These are phyloP conservation scores for Mentha longifolia DNA, from an alignment of 257 asterid genomes.

Conservation along the genomic window DNA sequence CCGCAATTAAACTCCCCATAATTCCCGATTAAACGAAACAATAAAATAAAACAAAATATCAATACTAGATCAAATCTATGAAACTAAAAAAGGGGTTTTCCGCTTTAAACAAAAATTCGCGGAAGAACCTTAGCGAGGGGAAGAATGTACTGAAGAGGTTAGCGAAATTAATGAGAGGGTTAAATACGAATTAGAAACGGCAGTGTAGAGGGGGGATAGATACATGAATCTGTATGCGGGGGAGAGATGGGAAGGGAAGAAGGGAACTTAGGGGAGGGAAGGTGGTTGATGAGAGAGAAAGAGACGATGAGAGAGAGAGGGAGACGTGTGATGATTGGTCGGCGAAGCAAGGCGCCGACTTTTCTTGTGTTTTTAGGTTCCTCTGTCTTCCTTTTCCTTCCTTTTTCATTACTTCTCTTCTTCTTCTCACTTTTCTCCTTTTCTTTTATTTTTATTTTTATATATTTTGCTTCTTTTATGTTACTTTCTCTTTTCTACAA, in stretches of 20 bases:
- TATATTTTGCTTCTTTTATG: too few species aligned
- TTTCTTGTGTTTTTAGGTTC: slow-evolving; percentile 28
- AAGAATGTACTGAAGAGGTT: neutral
- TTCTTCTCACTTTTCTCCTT: neutral
- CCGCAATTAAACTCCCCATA: slow-evolving; percentile 46
- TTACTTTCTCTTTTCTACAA: too few species aligned
- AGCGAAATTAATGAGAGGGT: neutral
- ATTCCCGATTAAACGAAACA: neutral
- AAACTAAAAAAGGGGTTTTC: slow-evolving; percentile 32
- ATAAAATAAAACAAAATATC: slow-evolving; percentile 1
- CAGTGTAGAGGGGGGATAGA: neutral
- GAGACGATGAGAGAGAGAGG: neutral
- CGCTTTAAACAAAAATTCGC: slow-evolving; percentile 42
- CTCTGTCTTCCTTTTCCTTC: slow-evolving; percentile 24
- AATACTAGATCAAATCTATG: slow-evolving; percentile 11
- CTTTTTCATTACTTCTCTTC: neutral
- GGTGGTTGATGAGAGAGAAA: neutral
- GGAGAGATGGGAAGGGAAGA: slow-evolving; percentile 23
- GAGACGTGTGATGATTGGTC: slow-evolving; percentile 36
- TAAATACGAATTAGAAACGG: too few species aligned
- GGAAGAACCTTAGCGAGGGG: slow-evolving; percentile 34
- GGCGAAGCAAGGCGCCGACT: slow-evolving; percentile 46
- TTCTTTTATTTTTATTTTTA: neutral
- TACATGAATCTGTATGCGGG: slow-evolving; percentile 28
- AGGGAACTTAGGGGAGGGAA: too few species aligned